These are phyloP conservation scores for Physcomitrium patens DNA, from an alignment of 225 moss, liverwort and hornwort species.

Conservation along the genomic window DNA sequence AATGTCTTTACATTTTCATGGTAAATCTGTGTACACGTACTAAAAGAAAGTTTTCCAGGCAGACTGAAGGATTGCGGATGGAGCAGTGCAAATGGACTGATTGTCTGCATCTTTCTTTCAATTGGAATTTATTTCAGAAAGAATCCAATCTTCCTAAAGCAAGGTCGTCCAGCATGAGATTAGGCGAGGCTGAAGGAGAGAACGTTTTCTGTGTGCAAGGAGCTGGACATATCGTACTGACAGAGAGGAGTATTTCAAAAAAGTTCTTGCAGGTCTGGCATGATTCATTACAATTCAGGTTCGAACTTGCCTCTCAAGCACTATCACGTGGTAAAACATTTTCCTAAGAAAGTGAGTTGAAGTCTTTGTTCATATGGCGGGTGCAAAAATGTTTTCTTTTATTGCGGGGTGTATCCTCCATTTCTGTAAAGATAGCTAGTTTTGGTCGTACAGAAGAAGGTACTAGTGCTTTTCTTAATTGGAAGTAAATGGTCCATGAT, in stretches of 20 bases:
- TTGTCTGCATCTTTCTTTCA: constrained; percentile 46
- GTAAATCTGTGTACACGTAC: constrained; percentile 53
- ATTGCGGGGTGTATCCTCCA: no score
- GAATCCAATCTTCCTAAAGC: constrained; percentile 33
- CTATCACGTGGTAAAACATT: not conserved
- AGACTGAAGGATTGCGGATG: constrained; percentile 37
- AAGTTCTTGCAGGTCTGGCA: constrained; percentile 37
- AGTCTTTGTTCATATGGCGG: no score
- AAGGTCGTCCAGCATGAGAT: constrained; percentile 33
- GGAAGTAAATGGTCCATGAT: no score
- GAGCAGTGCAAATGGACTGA: constrained; percentile 26
- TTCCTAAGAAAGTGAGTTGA: not conserved
- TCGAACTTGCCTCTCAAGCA: not conserved
- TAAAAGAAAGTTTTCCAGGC: constrained; percentile 38
- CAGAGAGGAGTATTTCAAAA: constrained; percentile 30
- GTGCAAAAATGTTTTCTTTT: no score
- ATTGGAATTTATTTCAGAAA: constrained; percentile 56
- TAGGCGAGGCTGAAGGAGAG: constrained; percentile 35
- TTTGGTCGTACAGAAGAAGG: no score
- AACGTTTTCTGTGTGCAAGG: constrained; percentile 40
- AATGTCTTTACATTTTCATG: constrained; percentile 38
- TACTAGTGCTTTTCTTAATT: no score
- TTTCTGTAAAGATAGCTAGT: no score
- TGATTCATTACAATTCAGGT: constrained; percentile 35
- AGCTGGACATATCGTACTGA: constrained; percentile 36